Base-by-base conservation (phyloP, 495 filamentous ascomycete genomes). In the Xylaria longipes region DNA sequence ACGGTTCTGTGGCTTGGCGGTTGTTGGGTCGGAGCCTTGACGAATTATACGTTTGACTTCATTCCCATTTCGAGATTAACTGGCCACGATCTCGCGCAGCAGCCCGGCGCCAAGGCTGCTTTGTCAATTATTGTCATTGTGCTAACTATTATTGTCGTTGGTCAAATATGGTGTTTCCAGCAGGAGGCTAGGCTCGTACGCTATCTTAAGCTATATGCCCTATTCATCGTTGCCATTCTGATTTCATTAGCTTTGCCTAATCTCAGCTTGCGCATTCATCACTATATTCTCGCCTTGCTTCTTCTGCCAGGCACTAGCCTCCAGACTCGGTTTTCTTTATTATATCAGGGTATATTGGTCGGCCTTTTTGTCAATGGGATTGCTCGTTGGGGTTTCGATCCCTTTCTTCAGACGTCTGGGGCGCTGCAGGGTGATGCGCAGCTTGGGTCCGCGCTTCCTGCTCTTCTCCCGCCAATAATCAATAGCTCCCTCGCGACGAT, bases 301-400 rank as follows among this genome's bases (percentile, higher is more conserved):
- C 87, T 98, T 0, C 89, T 97, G 17, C 94, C 93, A 0, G 94
- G 94, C 0, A 97, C 95, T 0, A 89, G 89, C 52, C 87, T 97
- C 62, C 93, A 95, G 68, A 97, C 91, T 3, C 87, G 95, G 0
- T 90, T 91, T 0, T 90, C 89, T 0, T 80, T 97, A 17, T 79
- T 96, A 11, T 97, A 93, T 71, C 94, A 97, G 75, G 95, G 95
- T 3, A 80, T 98, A n/a, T 82, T 98, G 1, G 78, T 98, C 8
- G 95, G 95, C 17, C 84, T 98, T 0, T 97, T 97, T 80, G 88
- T 97, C 81, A 97, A 98, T 76, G 95, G 95, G 22, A 88, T 94
- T 71, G 95, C 94, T 15, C 86, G 95, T 20, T 98, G 95, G 95
- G 95, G 94, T 15, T 98, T 97, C 74, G 95, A 94, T 61, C 88